phyloP scores from a whole-genome alignment of 163 green algal species.

The Picocystis sp. region DNA sequence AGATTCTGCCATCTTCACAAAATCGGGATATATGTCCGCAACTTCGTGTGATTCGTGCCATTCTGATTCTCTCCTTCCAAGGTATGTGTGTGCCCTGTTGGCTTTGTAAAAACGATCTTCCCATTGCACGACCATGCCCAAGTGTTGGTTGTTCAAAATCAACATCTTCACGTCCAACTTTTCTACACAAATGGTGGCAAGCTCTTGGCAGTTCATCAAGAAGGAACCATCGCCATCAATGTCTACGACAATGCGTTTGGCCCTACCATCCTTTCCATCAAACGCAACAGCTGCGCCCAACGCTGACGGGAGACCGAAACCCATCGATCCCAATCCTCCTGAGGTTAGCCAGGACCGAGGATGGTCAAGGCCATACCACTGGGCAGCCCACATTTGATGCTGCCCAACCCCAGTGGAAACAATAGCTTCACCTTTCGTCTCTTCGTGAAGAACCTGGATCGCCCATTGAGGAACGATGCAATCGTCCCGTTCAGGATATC shows the following conservation, averaged over 20 bases:
- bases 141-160: constrained; percentile 98
- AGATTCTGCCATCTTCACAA: constrained; percentile 73
- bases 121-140: constrained; percentile 99
- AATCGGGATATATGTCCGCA: constrained; percentile 95
- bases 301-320: constrained; percentile 88
- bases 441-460: constrained; percentile 64
- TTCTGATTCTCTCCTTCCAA: constrained; percentile 51
- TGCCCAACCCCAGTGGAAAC: constrained; percentile 95
- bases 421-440: constrained; percentile 86
- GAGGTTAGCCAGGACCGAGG: constrained; percentile 51
- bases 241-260: constrained; percentile 68
- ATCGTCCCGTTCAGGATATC: constrained; percentile 60
- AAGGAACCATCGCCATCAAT: constrained; percentile 97
- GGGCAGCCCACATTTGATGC: constrained; percentile 98
- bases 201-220: constrained; percentile 96
- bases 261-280: constrained; percentile 57
- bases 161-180: constrained; percentile 87
- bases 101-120: constrained; percentile 99
- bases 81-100: constrained; percentile 95
- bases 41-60: constrained; percentile 41
- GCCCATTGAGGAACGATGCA: constrained; percentile 87
- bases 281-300: constrained; percentile 75
- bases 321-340: constrained; percentile 91
- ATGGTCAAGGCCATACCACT: constrained; percentile 72
- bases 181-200: constrained; percentile 83